These are phyloP conservation scores for Pilatotrama ljubarskyi DNA, from an alignment of 768 basidiomycete species.

Conservation along the genomic window DNA sequence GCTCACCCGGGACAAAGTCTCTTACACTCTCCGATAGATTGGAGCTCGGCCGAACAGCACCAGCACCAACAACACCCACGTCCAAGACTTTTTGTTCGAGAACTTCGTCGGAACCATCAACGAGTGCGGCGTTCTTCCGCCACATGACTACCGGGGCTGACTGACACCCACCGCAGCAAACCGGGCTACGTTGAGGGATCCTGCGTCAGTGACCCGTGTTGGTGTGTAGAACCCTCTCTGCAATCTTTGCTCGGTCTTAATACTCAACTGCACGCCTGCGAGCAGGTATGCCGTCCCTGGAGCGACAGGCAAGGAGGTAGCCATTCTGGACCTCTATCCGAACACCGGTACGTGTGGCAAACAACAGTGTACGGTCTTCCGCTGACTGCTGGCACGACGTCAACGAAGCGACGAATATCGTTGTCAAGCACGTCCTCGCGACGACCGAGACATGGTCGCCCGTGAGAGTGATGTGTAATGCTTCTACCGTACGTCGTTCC, in stretches of 20 bases:
- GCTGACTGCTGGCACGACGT: background rate
- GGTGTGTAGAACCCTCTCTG: constrained; percentile 32
- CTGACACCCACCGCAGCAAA: constrained; percentile 29
- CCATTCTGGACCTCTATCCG: constrained; percentile 58
- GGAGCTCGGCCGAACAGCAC: constrained; percentile 48
- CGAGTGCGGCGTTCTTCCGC: constrained; percentile 35
- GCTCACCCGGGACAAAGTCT: background rate
- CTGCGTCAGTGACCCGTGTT: constrained; percentile 61
- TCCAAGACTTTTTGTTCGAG: constrained; percentile 56
- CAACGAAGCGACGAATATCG: constrained; percentile 46
- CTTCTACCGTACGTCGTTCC: constrained; percentile 39
- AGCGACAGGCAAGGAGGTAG: constrained; percentile 59
- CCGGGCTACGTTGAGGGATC: constrained; percentile 55
- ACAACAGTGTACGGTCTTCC: background rate
- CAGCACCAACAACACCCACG: constrained; percentile 51
- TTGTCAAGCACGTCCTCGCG: constrained; percentile 49
- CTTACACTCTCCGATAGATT: constrained; percentile 19
- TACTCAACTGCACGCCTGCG: background rate
- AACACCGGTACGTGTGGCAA: constrained; percentile 50
- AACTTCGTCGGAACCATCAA: constrained; percentile 53
- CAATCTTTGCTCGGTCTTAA: background rate
- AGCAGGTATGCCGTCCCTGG: constrained; percentile 45
- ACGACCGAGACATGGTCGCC: constrained; percentile 45
- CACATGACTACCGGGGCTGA: background rate
- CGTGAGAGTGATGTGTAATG: constrained; percentile 56